Base-by-base conservation (phyloP, 2,329 filamentous ascomycete species). In the Apiospora aurea region DNA sequence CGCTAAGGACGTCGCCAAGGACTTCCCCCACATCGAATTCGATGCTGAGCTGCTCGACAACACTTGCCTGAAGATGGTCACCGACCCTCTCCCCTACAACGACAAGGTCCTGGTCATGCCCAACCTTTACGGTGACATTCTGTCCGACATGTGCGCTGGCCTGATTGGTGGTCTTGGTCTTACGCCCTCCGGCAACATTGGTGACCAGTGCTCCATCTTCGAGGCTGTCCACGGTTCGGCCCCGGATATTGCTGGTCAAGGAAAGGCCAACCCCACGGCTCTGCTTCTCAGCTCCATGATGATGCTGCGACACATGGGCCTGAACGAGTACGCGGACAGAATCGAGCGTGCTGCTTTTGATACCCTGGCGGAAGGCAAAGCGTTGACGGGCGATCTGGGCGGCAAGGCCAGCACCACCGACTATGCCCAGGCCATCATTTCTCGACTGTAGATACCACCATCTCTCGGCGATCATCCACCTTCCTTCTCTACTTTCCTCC, bases 61-160 rank as follows among this genome's bases (percentile, higher is more conserved):
- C 90, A 96, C 96, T 79, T 99, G 96, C 90, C 87, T 99, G 82
- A 98, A 97, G 91, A 97, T 98, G 89, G 94, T 97, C 78, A 97
- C 95, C 78, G 96, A 99, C 87, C 96, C 96, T 70, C 87, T 92
- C 70, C 96, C 96, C 72, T 99, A 98, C 91, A 97, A 97, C 88
- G 96, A 98, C 91, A 98, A 98, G 90, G 95, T 99, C 73, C 91
- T 99, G 72, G 96, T 99, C 85, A 93, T 93, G 91, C 96, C 96
- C 84, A 99, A 99, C 90, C 89, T 98, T 80, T 99, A 98, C 89
- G 96, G 96, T 85, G 96, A 98, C 87, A 99, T 99, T 89, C 91
- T 99, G 77, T 98, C 96, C 81, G 96, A 99, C 85, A 97, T 98
- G 94, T 98, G 96, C 88, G 96, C 96, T 80, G 96, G 96, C 87